These are phyloP conservation scores for Hymenoscyphus fructigenus DNA, from an alignment of 2,329 filamentous ascomycete genomes.

Conservation along the genomic window DNA sequence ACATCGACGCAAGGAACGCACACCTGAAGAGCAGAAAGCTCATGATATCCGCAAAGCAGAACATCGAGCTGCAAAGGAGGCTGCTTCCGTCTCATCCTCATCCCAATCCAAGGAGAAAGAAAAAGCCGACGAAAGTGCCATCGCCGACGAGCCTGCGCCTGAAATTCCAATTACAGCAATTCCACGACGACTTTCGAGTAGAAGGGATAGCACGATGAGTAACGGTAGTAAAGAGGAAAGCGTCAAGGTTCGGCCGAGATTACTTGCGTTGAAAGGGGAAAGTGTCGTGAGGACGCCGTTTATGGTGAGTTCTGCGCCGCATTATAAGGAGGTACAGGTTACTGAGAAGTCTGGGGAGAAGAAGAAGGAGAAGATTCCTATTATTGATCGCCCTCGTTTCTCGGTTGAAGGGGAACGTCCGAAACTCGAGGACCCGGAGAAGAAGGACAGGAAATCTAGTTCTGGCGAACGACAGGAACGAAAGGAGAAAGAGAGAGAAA, in stretches of 20 bases:
- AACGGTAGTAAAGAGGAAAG: conserved; percentile 19
- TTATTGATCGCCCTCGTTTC: conserved; percentile 25
- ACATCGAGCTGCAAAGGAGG: conserved; percentile 21
- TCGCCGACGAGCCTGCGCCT: conserved; percentile 14
- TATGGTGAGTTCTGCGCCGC: conserved; percentile 26
- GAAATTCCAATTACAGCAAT: conserved; percentile 16
- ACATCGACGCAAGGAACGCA: conserved; percentile 28
- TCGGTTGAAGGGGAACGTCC: conserved; percentile 23
- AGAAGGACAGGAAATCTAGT: conserved; percentile 7
- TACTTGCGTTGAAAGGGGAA: conserved; percentile 27
- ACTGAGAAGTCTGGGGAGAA: neutral
- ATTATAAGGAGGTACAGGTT: conserved; percentile 24
- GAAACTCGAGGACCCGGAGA: conserved; percentile 1
- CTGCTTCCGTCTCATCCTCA: neutral
- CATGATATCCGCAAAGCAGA: conserved; percentile 34
- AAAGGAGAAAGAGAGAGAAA: conserved; percentile 7
- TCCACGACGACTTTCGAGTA: conserved; percentile 20
- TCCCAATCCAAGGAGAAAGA: conserved; percentile 12
- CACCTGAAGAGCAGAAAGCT: conserved; percentile 34
- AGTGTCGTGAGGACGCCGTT: conserved; percentile 32
- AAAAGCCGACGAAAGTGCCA: conserved; percentile 22
- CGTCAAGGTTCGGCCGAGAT: conserved; percentile 20
- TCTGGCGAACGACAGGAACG: conserved; percentile 6
- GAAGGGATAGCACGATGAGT: conserved; percentile 21
- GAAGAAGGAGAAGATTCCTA: conserved; percentile 10